Conservation (phyloP, 2,329 filamentous ascomycete species). For the Trichoderma pleuroti region DNA sequence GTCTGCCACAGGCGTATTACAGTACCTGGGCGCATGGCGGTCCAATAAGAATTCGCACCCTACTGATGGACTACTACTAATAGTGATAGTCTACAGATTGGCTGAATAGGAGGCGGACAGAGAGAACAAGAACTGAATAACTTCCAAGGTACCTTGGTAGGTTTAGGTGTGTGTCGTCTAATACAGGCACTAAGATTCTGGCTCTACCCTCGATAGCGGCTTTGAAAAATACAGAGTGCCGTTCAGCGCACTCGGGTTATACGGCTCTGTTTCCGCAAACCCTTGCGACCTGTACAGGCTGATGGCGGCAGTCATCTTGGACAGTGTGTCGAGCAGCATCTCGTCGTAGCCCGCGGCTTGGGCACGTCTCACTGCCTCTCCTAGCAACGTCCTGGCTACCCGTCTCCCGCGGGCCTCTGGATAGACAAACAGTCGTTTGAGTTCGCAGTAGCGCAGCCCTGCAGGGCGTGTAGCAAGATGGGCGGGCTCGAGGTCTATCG, state of each 20-base stretch:
- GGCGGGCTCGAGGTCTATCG: conserved; percentile 20
- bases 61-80: too few species aligned
- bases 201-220: not conserved
- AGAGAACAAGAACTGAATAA: not conserved
- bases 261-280: conserved; percentile 23
- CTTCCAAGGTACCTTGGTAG: not conserved
- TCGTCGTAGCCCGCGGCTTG: conserved; percentile 24
- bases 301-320: conserved; percentile 26
- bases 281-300: conserved; percentile 27
- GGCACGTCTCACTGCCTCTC: conserved; percentile 21
- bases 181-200: not conserved
- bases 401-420: conserved; percentile 27
- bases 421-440: conserved; percentile 30
- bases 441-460: conserved; percentile 24
- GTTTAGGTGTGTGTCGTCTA: not conserved
- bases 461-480: conserved; percentile 4
- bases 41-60: not conserved
- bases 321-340: conserved; percentile 27
- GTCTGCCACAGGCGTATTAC: not conserved
- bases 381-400: conserved; percentile 24
- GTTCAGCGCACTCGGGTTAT: conserved; percentile 25
- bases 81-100: too few species aligned
- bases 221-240: conserved; percentile 25
- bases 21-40: not conserved
- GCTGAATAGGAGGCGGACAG: not conserved